Conservation (phyloP, 2,329 filamentous ascomycete genomes). For the Fusarium temperatum region DNA sequence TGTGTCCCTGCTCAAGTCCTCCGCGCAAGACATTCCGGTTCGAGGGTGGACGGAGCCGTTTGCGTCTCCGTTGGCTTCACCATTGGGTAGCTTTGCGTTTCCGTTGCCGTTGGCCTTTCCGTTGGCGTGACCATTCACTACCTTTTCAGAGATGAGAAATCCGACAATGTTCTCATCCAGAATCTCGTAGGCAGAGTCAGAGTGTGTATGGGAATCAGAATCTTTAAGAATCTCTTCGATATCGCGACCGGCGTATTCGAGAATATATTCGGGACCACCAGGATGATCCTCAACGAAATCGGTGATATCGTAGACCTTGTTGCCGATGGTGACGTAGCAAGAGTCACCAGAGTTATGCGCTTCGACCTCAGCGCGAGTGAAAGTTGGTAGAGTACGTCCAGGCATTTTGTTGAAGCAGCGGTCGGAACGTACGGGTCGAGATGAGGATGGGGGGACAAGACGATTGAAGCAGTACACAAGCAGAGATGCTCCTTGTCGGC, state of each 20-base stretch:
- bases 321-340: conserved; percentile 91
- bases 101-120: conserved; percentile 43
- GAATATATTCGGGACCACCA: conserved; percentile 85
- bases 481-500: conserved; percentile 14
- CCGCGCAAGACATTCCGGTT: conserved; percentile 90
- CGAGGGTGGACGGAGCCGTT: conserved; percentile 60
- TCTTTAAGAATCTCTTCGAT: conserved; percentile 85
- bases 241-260: conserved; percentile 92
- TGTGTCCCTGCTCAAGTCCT: conserved; percentile 88
- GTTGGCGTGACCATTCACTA: conserved; percentile 47
- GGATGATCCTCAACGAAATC: conserved; percentile 91
- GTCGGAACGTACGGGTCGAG: conserved; percentile 18
- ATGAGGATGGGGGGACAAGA: conserved; percentile 2
- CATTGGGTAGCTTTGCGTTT: conserved; percentile 42
- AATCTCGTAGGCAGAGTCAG: conserved; percentile 94
- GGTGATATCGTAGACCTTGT: conserved; percentile 94
- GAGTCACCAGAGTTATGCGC: conserved; percentile 81
- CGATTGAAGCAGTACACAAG: conserved; percentile 13
- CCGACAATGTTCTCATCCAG: conserved; percentile 87
- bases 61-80: conserved; percentile 45
- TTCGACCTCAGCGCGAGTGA: conserved; percentile 82
- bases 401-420: conserved; percentile 67
- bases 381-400: conserved; percentile 81
- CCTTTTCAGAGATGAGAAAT: conserved; percentile 73
- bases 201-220: conserved; percentile 82